Evolutionary conservation across 805 yeast genomes (phyloP).

Genomic region (Millerozyma miso): DNA sequence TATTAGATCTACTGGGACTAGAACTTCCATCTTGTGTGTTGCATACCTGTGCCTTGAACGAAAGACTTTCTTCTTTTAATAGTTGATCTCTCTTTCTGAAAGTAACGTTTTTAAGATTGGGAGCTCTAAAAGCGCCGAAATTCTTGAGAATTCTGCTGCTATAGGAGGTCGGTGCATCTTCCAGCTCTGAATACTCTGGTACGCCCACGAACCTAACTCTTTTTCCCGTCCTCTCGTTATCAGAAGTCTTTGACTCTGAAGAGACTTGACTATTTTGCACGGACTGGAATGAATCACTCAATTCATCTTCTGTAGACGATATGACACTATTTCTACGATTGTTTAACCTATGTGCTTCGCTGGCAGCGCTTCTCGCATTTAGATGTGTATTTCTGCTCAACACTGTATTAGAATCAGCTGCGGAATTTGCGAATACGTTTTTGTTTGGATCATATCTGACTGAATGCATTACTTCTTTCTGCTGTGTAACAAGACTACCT

Average conservation of each 20-base stretch:
- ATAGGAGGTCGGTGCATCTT: constrained; percentile 50
- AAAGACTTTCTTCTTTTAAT: constrained; percentile 37
- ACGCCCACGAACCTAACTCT: constrained; percentile 53
- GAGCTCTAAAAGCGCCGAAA: constrained; percentile 32
- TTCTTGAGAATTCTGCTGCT: constrained; percentile 32
- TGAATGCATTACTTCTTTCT: constrained; percentile 29
- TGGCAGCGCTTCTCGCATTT: not conserved
- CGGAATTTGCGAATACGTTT: constrained; percentile 12
- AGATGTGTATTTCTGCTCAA: not conserved
- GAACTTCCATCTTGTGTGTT: not conserved
- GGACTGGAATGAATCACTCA: constrained; percentile 2
- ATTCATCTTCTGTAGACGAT: constrained; percentile 9
- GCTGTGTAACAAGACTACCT: constrained; percentile 36
- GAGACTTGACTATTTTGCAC: constrained; percentile 4
- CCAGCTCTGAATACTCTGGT: constrained; percentile 46
- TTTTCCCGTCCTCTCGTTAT: constrained; percentile 16
- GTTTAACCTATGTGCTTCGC: constrained; percentile 10
- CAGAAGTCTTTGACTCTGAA: constrained; percentile 2
- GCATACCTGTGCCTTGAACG: constrained; percentile 15
- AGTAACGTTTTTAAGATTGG: constrained; percentile 9
- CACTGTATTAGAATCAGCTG: constrained; percentile 10
- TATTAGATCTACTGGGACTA: constrained; percentile 5
- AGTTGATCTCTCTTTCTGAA: constrained; percentile 33
- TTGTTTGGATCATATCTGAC: constrained; percentile 39
- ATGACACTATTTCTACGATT: constrained; percentile 27